These are phyloP conservation scores for Cystoisospora suis DNA, from an alignment of 169 alveolate genomes.

Conservation along the genomic window DNA sequence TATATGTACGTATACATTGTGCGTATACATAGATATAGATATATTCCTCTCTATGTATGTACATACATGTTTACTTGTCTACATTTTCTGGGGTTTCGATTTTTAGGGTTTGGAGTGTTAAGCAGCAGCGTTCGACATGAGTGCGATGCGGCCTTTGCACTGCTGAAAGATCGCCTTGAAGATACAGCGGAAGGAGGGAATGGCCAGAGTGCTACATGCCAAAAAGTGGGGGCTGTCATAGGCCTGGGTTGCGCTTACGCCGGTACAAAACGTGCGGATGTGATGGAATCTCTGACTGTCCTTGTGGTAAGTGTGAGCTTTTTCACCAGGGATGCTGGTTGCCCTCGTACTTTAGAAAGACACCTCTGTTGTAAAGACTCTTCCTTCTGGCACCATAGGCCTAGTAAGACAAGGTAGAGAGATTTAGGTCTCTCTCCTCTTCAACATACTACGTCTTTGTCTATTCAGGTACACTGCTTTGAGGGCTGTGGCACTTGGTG, in stretches of 20 bases:
- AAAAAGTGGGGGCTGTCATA: constrained; percentile 59
- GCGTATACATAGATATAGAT: background rate
- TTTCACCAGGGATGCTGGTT: background rate
- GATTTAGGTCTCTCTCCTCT: no score
- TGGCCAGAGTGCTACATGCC: constrained; percentile 62
- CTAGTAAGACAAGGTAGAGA: no score
- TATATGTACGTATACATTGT: background rate
- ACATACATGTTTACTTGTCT: background rate
- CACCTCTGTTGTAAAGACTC: no score
- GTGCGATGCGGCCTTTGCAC: constrained; percentile 94
- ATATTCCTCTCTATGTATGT: background rate
- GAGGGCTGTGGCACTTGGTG: no score
- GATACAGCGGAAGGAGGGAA: constrained; percentile 45
- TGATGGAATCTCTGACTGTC: constrained; percentile 71
- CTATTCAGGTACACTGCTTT: no score
- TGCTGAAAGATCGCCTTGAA: constrained; percentile 93
- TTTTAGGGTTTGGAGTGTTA: constrained; percentile 81
- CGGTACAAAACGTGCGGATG: constrained; percentile 94
- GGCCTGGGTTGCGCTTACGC: constrained; percentile 96
- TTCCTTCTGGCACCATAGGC: no score
- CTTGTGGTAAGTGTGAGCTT: constrained; percentile 47
- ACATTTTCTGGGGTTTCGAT: constrained; percentile 31
- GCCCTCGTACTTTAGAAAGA: no score
- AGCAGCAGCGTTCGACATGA: constrained; percentile 88
- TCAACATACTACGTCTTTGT: no score